Base-by-base conservation (phyloP, 306 rosid genomes). In the Dalbergia cultrata region DNA sequence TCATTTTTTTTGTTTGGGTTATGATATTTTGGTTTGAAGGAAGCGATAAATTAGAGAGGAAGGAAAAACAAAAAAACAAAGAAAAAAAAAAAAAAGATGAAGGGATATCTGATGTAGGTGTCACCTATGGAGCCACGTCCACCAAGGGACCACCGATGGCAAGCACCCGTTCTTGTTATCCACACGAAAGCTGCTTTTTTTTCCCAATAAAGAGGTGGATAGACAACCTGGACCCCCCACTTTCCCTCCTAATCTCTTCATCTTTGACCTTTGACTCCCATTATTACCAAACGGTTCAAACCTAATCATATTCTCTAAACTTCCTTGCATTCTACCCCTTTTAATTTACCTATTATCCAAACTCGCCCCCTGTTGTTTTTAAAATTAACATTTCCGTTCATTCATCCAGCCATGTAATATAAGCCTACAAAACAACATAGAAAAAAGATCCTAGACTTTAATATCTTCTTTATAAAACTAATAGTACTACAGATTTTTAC, bases 211-310 rank as follows among this genome's bases (percentile, higher is more conserved):
- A 86, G 89, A 78, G 84, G 84, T 75, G 68, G 87, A 70, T 70
- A 52, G 90, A 87, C 97, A 93, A 77, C 90, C 90, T 87, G 97
- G 98, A 85, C 97, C 93, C 94, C 74, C 93, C 83, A 83, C 66
- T 89, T 79, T 81, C 89, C 82, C 80, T 63, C 80, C n/a, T 82
- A 67, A 78, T 80, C 90, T 84, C 77, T 81, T 85, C 81, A 75
- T 87, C 91, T 87, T 92, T 90, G 98, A 94, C 97, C 97, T 59
- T 90, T 92, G 98, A 94, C 97, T 85, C 74, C 26, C 89, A 85
- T 73, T 74, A 52, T 67, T 76, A 71, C 87, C 87, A 79, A 77
- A 80, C 76, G n/a, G 2, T 71, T 71, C 79, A 31, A 68, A 67
- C 85, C 85, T 72, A 80, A 80, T 82, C 83, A 58, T 79, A 35